Evolutionary conservation across 2,329 filamentous ascomycete genomes (phyloP).

Genomic region (Exophiala oligosperma): DNA sequence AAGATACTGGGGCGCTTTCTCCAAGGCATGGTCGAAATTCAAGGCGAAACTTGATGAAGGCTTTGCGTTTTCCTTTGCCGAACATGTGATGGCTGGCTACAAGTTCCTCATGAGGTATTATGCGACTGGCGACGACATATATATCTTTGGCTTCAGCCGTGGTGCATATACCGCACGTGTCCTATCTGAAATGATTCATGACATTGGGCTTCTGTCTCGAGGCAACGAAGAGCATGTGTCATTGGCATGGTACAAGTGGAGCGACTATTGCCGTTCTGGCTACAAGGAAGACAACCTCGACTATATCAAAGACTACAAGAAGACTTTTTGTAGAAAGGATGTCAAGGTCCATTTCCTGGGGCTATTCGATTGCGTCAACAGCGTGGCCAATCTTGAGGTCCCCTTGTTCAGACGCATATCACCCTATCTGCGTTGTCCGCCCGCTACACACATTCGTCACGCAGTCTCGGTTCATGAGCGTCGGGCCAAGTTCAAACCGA

Average conservation of each 20-base stretch:
- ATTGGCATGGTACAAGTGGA: background rate
- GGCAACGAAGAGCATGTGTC: background rate
- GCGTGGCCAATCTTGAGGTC: slow-evolving; percentile 72
- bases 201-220: slow-evolving; percentile 63
- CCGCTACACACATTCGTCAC: slow-evolving; percentile 56
- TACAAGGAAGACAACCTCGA: slow-evolving; percentile 50
- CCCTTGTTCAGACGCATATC: slow-evolving; percentile 76
- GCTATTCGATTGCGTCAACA: slow-evolving; percentile 80
- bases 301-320: slow-evolving; percentile 78
- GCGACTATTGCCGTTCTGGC: background rate
- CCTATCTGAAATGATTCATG: slow-evolving; percentile 76
- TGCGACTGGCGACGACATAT: slow-evolving; percentile 58
- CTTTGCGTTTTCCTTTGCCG: slow-evolving; percentile 54
- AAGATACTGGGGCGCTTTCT: background rate
- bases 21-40: background rate
- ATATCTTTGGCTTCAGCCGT: slow-evolving; percentile 72
- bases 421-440: slow-evolving; percentile 57
- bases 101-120: slow-evolving; percentile 76
- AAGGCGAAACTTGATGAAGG: background rate
- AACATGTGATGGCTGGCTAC: slow-evolving; percentile 81
- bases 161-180: slow-evolving; percentile 73
- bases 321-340: slow-evolving; percentile 76
- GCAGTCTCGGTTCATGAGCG: slow-evolving; percentile 59
- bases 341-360: slow-evolving; percentile 72
- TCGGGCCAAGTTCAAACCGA: slow-evolving; percentile 54